These are phyloP conservation scores for Malus hybrid DNA, from an alignment of 331 rosid species.

Conservation along the genomic window DNA sequence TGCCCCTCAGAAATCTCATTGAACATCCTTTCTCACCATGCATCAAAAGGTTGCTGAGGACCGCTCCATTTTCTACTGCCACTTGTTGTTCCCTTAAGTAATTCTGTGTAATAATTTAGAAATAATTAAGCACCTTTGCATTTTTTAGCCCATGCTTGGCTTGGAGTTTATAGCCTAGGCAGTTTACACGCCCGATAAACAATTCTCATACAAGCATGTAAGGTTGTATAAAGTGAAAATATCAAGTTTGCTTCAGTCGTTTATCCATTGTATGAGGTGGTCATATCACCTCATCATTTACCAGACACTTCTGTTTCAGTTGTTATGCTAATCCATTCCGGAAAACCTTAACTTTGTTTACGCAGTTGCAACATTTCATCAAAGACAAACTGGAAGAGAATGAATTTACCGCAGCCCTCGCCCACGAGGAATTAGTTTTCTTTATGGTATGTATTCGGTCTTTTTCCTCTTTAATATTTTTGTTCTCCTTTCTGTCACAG, in stretches of 20 bases:
- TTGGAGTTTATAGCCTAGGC: not conserved
- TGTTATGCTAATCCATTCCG: not conserved
- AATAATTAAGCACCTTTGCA: not conserved
- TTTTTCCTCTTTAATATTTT: not conserved
- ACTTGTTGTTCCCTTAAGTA: not conserved
- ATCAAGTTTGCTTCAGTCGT: not conserved
- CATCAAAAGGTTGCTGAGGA: not conserved
- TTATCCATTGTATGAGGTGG: not conserved
- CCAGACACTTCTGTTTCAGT: not conserved
- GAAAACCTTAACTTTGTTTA: constrained; percentile 1
- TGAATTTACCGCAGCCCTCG: constrained; percentile 52
- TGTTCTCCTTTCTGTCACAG: not conserved
- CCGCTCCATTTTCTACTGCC: not conserved
- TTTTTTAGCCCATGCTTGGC: not conserved
- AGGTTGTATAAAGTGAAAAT: not conserved
- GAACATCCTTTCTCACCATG: not conserved
- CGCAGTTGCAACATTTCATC: constrained; percentile 71
- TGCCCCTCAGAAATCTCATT: not conserved
- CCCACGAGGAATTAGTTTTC: constrained; percentile 63
- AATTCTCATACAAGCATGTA: not conserved
- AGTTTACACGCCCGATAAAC: too few species aligned
- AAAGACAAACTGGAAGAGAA: constrained; percentile 58
- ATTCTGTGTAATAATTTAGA: not conserved
- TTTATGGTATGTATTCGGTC: constrained; percentile 49
- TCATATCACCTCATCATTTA: not conserved